Percentiles rank a stretch among this genome's conserved stretches.
Conservation (phyloP, 2,329 filamentous ascomycete genomes). For the Xylaria sp. region DNA sequence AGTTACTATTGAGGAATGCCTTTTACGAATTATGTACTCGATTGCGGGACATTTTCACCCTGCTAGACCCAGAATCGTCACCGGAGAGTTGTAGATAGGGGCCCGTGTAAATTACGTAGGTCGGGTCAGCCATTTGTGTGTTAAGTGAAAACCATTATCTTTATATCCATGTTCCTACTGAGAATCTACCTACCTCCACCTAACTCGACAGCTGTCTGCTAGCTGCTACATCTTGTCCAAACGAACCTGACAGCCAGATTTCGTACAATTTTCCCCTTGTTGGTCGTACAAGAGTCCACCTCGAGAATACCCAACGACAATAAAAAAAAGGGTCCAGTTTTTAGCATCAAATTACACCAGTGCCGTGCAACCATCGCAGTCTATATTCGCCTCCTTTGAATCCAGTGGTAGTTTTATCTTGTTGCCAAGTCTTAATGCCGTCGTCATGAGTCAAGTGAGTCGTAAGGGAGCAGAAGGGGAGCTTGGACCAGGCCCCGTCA, state of each 20-base stretch:
- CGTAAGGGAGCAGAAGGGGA: slow-evolving; percentile 39
- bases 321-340: slow-evolving; percentile 38
- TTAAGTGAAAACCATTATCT: slow-evolving; percentile 22
- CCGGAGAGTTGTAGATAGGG: not conserved
- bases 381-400: slow-evolving; percentile 48
- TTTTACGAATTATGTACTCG: not conserved
- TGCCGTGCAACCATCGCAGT: slow-evolving; percentile 47
- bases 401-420: slow-evolving; percentile 49
- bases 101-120: not conserved
- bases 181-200: slow-evolving; percentile 24
- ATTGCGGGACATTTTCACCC: not conserved
- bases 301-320: slow-evolving; percentile 34
- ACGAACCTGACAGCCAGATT: slow-evolving; percentile 31
- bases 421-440: slow-evolving; percentile 48
- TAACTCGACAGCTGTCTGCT: slow-evolving; percentile 22
- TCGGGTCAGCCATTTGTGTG: slow-evolving; percentile 1
- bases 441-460: slow-evolving; percentile 49
- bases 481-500: slow-evolving; percentile 40
- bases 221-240: slow-evolving; percentile 29
- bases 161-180: slow-evolving; percentile 22
- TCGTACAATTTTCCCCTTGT: slow-evolving; percentile 35
- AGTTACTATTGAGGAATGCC: too few relatives aligned
- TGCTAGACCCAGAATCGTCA: not conserved
- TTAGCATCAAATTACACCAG: slow-evolving; percentile 48
- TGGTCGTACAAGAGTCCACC: slow-evolving; percentile 38